Evolutionary conservation across 495 filamentous ascomycete genomes (phyloP).

Genomic region (Pyrenula aspistea): DNA sequence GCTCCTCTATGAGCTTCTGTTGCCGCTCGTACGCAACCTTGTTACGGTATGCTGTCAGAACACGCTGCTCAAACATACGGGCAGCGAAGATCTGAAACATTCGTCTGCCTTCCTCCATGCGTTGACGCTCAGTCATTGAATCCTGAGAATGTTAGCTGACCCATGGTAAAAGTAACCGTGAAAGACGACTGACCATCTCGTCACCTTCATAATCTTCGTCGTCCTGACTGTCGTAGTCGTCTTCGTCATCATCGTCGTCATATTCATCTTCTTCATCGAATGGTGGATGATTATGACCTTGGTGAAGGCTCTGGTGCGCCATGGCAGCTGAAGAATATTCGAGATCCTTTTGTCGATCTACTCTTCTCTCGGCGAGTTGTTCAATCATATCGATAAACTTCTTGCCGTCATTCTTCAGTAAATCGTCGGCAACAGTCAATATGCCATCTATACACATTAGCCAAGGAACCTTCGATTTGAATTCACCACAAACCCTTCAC

Average conservation of each 20-base stretch:
- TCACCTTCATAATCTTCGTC: slow-evolving; percentile 80
- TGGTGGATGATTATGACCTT: slow-evolving; percentile 49
- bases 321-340: slow-evolving; percentile 47
- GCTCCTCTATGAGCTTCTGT: slow-evolving; percentile 80
- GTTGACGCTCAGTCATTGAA: slow-evolving; percentile 92
- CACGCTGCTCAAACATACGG: slow-evolving; percentile 97
- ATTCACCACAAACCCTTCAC: slow-evolving; percentile 69
- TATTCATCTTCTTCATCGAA: slow-evolving; percentile 66
- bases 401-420: slow-evolving; percentile 97
- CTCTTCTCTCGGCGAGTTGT: slow-evolving; percentile 90
- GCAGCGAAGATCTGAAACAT: slow-evolving; percentile 99
- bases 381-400: slow-evolving; percentile 99
- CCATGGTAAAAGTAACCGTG: slow-evolving; percentile 18
- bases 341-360: slow-evolving; percentile 91
- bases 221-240: slow-evolving; percentile 77
- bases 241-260: slow-evolving; percentile 68
- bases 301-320: slow-evolving; percentile 48
- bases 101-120: slow-evolving; percentile 94
- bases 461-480: slow-evolving; percentile 15
- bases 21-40: slow-evolving; percentile 90
- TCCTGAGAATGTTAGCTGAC: slow-evolving; percentile 46
- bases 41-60: slow-evolving; percentile 92
- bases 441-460: slow-evolving; percentile 63
- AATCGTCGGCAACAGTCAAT: slow-evolving; percentile 94
- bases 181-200: slow-evolving; percentile 51